Base-by-base conservation (phyloP, 2,329 filamentous ascomycete species). In the Trichoderma asperellum region DNA sequence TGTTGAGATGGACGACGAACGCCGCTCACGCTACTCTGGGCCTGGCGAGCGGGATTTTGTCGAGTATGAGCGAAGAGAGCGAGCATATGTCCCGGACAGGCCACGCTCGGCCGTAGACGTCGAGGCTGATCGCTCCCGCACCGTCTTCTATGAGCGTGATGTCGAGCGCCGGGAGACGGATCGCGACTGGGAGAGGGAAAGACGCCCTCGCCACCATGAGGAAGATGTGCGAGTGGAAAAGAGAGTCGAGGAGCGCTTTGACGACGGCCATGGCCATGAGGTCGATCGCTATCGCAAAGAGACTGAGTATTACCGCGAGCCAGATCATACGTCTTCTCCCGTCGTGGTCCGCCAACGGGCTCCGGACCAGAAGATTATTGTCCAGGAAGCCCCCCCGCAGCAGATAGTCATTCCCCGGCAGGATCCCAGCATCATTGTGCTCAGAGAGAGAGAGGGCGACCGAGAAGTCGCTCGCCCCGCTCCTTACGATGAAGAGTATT, bases 271-370 rank as follows among this genome's bases (percentile, higher is more conserved):
- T 27, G 81, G 82, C 56, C 82, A 81, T 68, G 85, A 89, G 21
- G 74, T 89, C 53, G 88, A 90, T 76, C 84, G 83, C 75, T 88
- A 88, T 74, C 85, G 85, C 74, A 86, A 85, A 76, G 88, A 90
- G 76, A 87, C 86, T 2, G 88, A 90, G 73, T 90, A 89, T 76
- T 90, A 86, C 74, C 80, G 84, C 56, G 84, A 84, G 3, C 80
- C 83, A 32, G 81, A 86, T 27, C 84, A 85, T 14, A 78, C 83
- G 11, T 82, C 82, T 5, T 76, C 82, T 2, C 86, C 86, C 5
- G 83, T 89, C 70, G 81, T 89, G 67, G 87, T 89, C 71, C 86
- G 86, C 63, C 84, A 87, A 73, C 82, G 83, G 62, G 82, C 83
- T 1, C 81, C 83, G 2, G 86, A 89, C 75, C 87, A 89, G 75